Evolutionary conservation across 192 early-diverging fungal species (phyloP), one percentile per base, ranked within the genome.

Genomic region (Gamsiella multidivaricata): DNA sequence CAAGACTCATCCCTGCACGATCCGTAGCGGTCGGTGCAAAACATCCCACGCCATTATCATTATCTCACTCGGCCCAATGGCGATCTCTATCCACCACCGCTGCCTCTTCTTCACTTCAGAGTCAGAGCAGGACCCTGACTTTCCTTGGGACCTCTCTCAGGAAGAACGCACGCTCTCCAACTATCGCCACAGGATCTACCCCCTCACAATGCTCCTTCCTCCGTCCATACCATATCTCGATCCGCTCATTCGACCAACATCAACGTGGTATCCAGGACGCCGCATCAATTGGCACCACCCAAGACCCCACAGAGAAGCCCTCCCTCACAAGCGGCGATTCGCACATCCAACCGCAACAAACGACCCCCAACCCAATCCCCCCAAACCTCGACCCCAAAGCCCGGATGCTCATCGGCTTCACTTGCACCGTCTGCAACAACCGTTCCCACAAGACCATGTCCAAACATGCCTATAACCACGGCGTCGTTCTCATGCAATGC

Each of bases 401-500:
- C 20, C 78, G 83, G 23, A 76, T 97, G 72, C 81, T 96, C 1
- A 95, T 98, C 63, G 93, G 93, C 3, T 98, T 97, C 80, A 98
- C 94, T 4, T 99, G 98, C 80, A 97, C 96, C 66, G 94, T 96
- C 23, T 99, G 98, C 82, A 79, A 83, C 59, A 83, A 89, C 61
- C 92, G 94, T 4, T 88, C 89, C 33, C 88, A 94, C 73, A 95
- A 98, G 75, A 86, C 90, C 53, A 98, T 99, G 91, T 95, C 96
- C 31, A 95, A 94, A 74, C 85, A 89, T 36, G 90, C 97, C 1
- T 99, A 98, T 73, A 69, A 88, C 25, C 89, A 90, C 7, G 98
- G 98, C 17, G 96, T 99, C 5, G 95, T 99, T 14, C 86, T 99
- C 56, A 96, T 98, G 54, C 88, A 91, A 71, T 99, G 97, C 73